Conservation (phyloP, 139 green algal species). For the Tetradesmus obliquus region DNA sequence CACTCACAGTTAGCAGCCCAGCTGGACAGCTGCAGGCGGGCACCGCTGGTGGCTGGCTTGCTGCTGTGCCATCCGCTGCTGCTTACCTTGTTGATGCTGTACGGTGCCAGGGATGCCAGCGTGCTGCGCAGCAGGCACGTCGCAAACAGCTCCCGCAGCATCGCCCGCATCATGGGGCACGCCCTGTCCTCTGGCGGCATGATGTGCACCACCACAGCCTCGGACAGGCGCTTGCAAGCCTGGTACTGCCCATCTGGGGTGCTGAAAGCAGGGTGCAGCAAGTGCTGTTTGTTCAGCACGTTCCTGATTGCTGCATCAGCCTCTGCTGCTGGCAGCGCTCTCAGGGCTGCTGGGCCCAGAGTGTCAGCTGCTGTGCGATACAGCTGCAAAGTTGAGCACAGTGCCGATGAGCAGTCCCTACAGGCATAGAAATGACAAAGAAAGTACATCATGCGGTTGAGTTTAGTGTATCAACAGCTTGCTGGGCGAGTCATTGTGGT, state of each 20-base stretch:
- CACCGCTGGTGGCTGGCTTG: neutral
- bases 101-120: constrained; percentile 67
- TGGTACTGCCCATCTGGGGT: constrained; percentile 61
- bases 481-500: neutral
- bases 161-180: constrained; percentile 50
- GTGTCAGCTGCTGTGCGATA: constrained; percentile 63
- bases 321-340: neutral
- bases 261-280: constrained; percentile 76
- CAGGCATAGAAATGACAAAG: neutral
- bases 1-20: neutral
- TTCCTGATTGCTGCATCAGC: constrained; percentile 33
- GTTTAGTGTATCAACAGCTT: neutral
- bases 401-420: constrained; percentile 71
- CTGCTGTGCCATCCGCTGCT: neutral
- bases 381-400: constrained; percentile 71
- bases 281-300: neutral
- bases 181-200: constrained; percentile 60
- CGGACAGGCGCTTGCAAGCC: constrained; percentile 51
- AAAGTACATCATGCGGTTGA: neutral
- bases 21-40: neutral
- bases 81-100: constrained; percentile 67
- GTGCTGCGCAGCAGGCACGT: constrained; percentile 68
- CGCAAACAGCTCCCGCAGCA: constrained; percentile 76
- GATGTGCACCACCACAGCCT: constrained; percentile 64
- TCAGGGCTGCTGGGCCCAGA: constrained; percentile 48